These are phyloP conservation scores for Fusarium sambucinum DNA, from an alignment of 2,329 filamentous ascomycete species.

Conservation along the genomic window DNA sequence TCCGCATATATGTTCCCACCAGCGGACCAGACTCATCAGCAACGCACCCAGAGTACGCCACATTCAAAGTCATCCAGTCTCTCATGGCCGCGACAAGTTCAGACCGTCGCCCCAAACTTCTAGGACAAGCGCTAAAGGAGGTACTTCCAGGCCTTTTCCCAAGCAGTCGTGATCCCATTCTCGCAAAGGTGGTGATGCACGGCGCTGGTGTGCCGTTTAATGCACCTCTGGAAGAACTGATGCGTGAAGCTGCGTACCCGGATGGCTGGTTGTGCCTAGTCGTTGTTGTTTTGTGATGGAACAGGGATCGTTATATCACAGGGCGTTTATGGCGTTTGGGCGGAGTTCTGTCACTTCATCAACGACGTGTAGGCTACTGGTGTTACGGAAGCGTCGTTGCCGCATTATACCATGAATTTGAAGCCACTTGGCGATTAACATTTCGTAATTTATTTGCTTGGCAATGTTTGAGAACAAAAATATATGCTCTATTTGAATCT, in stretches of 20 bases:
- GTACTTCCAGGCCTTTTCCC: constrained; percentile 88
- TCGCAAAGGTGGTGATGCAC: constrained; percentile 88
- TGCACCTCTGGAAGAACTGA: constrained; percentile 84
- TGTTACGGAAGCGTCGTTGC: constrained; percentile 1
- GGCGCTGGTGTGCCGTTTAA: constrained; percentile 84
- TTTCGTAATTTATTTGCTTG: constrained; percentile 3
- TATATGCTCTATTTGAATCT: no score
- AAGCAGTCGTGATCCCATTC: constrained; percentile 82
- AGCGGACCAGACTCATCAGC: constrained; percentile 52
- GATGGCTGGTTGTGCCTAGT: constrained; percentile 93
- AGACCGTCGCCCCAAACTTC: constrained; percentile 59
- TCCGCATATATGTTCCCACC: constrained; percentile 86
- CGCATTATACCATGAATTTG: constrained; percentile 9
- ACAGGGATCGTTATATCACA: constrained; percentile 16
- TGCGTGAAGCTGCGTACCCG: constrained; percentile 84
- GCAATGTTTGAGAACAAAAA: background rate
- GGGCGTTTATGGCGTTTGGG: constrained; percentile 36
- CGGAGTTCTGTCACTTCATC: constrained; percentile 5
- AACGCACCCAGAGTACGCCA: constrained; percentile 55
- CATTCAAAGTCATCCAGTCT: constrained; percentile 81
- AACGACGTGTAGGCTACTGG: background rate
- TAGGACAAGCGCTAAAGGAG: constrained; percentile 81
- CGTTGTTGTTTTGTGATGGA: constrained; percentile 72
- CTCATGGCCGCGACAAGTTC: constrained; percentile 67
- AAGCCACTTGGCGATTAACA: constrained; percentile 1